Percentiles rank a stretch among this genome's conserved stretches.
phyloP scores from a whole-genome alignment of 31 red algal genomes.

The Odonthalia washingtoniensis region DNA sequence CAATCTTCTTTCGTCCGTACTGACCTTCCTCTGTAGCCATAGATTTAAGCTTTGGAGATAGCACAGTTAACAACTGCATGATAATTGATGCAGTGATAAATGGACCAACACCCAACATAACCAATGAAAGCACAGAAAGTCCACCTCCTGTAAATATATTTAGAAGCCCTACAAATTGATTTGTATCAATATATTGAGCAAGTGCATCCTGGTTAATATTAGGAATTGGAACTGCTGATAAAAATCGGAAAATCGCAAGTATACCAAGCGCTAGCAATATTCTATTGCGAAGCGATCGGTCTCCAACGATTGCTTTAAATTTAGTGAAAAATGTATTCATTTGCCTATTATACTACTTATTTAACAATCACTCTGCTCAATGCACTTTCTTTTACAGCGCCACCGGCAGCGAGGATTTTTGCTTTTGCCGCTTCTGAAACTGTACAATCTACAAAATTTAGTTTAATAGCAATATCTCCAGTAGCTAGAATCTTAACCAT shows the following conservation, averaged over 20 bases:
- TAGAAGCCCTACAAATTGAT: conserved; percentile 6
- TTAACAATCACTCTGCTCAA: not conserved
- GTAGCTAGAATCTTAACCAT: conserved; percentile 2
- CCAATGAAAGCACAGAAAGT: not conserved
- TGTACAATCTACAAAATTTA: not conserved
- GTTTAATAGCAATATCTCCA: conserved; percentile 9
- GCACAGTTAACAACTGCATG: conserved; percentile 23
- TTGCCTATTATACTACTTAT: too few species aligned
- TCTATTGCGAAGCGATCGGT: not conserved
- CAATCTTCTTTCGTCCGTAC: conserved; percentile 5
- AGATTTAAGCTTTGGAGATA: not conserved
- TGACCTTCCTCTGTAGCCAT: conserved; percentile 12
- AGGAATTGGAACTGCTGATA: conserved; percentile 16
- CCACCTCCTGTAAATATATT: conserved; percentile 33
- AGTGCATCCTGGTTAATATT: not conserved
- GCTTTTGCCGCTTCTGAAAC: not conserved
- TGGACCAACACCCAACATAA: conserved; percentile 9
- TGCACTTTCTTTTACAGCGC: conserved; percentile 6
- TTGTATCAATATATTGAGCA: not conserved
- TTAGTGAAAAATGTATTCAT: conserved; percentile 2
- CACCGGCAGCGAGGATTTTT: conserved; percentile 13
- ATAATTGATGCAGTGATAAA: conserved; percentile 31
- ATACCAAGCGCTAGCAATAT: not conserved
- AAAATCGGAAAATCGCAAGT: conserved; percentile 14
- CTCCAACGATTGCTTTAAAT: not conserved